Base-by-base conservation (phyloP, 2,329 filamentous ascomycete genomes). In the Phialophora verrucosa region DNA sequence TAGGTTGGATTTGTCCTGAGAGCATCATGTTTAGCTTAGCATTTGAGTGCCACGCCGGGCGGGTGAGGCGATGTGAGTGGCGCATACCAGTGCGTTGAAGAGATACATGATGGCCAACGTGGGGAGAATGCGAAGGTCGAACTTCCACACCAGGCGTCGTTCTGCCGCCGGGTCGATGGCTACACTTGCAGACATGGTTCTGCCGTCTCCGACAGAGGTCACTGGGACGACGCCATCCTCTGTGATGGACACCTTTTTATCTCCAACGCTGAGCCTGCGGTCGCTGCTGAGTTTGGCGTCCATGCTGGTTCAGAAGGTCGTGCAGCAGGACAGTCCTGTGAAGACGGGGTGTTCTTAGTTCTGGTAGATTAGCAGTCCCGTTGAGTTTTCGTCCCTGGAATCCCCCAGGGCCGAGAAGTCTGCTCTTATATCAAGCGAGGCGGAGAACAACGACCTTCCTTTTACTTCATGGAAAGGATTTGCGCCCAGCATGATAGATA, bases 101-200 rank as follows among this genome's bases (percentile, higher is more conserved):
- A 88, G 78, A 65, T 88, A 88, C 85, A 88, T 88, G 23, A 87
- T 69, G 0, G 85, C 83, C 11, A 88, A 75, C 29, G 87, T 79
- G 0, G 86, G 86, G n/a, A 88, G 75, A 55, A 88, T 82, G 58
- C 79, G 76, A 4, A 83, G 63, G 69, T 85, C 83, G 69, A 88
- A 84, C 68, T 86, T 86, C 74, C 82, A 82, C 60, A 84, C 83
- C 14, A 88, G 76, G 27, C 76, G 76, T 42, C 80, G 74, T 69
- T 84, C 83, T 6, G 81, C 82, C 54, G 78, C 77, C 44, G 80
- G 77, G 68, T 83, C 82, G 35, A 83, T 78, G 44, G 64, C 55
- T 12, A 63, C 59, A 53, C 57, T 65, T 6, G 69, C 67, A 10
- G 70, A 70, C 23, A 70, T 38, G 50, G 20, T 35, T 31, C 29